Conservation (phyloP, 2,329 filamentous ascomycete species). For the Daldinia sp. region DNA sequence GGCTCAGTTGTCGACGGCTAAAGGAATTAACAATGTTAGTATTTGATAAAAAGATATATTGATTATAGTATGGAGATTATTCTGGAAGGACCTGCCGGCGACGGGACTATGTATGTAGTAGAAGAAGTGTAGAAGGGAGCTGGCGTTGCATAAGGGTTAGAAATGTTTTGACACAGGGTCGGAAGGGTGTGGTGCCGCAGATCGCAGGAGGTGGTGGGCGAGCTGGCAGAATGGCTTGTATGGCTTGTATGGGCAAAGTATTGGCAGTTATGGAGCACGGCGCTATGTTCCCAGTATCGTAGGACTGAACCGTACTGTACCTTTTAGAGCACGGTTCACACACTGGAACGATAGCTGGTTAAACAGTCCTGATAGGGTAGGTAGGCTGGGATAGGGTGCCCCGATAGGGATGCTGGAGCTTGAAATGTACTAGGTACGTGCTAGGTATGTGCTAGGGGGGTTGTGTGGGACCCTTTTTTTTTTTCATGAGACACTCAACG, state of each 20-base stretch:
- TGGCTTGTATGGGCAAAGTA: not conserved
- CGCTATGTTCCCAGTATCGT: constrained; percentile 22
- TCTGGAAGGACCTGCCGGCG: constrained; percentile 30
- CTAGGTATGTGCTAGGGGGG: not conserved
- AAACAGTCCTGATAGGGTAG: constrained; percentile 32
- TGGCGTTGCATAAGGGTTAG: constrained; percentile 51
- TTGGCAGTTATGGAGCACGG: constrained; percentile 18
- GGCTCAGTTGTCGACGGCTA: constrained; percentile 17
- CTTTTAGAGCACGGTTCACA: constrained; percentile 26
- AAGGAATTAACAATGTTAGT: constrained; percentile 18
- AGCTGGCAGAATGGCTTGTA: constrained; percentile 29
- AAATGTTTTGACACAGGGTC: constrained; percentile 50
- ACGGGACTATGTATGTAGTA: constrained; percentile 15
- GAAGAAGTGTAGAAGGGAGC: constrained; percentile 38
- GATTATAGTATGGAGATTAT: constrained; percentile 31
- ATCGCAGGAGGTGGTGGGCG: constrained; percentile 42
- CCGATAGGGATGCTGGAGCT: constrained; percentile 39
- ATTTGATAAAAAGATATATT: constrained; percentile 13
- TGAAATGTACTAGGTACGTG: constrained; percentile 27
- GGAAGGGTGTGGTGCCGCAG: constrained; percentile 50
- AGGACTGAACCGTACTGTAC: constrained; percentile 2
- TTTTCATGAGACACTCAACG: constrained; percentile 28
- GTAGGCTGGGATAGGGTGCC: constrained; percentile 34
- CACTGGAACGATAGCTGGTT: constrained; percentile 35
- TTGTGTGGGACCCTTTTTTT: constrained; percentile 30